phyloP scores from a whole-genome alignment of 371 early-diverging fungal species.

The Circinella minor region DNA sequence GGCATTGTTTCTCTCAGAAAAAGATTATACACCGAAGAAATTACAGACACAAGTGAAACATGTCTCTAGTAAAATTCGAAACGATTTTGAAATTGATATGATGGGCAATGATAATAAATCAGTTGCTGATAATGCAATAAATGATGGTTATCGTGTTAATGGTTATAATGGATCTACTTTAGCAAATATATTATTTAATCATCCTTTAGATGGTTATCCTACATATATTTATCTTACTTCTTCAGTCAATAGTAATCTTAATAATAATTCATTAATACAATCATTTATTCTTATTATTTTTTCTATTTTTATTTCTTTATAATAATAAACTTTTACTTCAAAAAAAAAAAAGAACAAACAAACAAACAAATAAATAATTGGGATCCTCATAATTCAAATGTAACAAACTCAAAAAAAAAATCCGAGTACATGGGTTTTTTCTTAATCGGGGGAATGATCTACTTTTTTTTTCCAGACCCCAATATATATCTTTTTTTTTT shows the following conservation, averaged over 20 bases:
- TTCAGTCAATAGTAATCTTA: not conserved
- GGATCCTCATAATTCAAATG: too few species aligned
- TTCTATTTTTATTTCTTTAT: not conserved
- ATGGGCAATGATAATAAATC: constrained; percentile 45
- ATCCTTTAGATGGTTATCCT: constrained; percentile 23
- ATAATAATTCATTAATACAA: too few species aligned
- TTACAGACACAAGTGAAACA: constrained; percentile 29
- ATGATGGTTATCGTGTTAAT: constrained; percentile 31
- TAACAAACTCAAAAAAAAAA: too few species aligned
- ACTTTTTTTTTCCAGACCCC: too few species aligned
- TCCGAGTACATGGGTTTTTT: constrained; percentile 2
- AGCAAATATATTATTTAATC: constrained; percentile 24
- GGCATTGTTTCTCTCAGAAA: constrained; percentile 42
- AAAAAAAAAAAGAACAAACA: too few species aligned
- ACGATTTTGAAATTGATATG: constrained; percentile 40
- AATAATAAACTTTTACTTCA: too few species aligned
- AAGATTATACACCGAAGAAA: constrained; percentile 40
- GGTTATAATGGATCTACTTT: constrained; percentile 19
- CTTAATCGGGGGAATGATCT: too few species aligned
- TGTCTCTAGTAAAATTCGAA: constrained; percentile 30
- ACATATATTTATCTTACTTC: constrained; percentile 21
- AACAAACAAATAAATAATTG: too few species aligned
- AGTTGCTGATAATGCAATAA: constrained; percentile 41
- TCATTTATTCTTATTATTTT: not conserved
- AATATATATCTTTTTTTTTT: too few species aligned